These are phyloP conservation scores for Aspergillus arachidicola DNA, from an alignment of 2,329 filamentous ascomycete species.

Conservation along the genomic window DNA sequence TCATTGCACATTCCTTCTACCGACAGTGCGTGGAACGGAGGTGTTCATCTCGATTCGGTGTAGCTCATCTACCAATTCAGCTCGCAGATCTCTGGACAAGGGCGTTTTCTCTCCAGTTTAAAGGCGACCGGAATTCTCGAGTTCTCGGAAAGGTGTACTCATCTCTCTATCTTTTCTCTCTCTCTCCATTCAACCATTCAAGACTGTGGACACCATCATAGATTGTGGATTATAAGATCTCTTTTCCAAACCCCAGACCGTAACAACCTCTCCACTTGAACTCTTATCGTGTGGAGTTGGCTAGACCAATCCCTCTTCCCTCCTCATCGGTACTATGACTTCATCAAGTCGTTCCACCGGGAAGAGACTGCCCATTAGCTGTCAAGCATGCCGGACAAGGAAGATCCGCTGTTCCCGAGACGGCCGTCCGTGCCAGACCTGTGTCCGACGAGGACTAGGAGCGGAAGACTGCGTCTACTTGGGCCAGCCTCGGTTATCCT, in stretches of 20 bases:
- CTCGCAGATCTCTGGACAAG: background rate
- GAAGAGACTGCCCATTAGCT: conserved; percentile 43
- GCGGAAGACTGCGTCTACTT: conserved; percentile 42
- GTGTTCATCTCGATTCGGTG: background rate
- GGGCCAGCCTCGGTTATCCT: conserved; percentile 35
- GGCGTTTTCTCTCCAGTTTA: background rate
- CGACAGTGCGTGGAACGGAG: background rate
- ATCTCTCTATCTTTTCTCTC: background rate
- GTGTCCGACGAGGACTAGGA: conserved; percentile 40
- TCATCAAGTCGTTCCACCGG: conserved; percentile 30
- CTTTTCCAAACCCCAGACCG: background rate
- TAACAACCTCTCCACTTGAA: background rate
- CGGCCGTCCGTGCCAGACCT: conserved; percentile 43
- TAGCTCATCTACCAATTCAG: background rate
- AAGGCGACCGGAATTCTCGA: background rate
- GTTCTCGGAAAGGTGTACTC: background rate
- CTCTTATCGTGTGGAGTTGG: background rate
- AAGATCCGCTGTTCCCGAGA: conserved; percentile 46
- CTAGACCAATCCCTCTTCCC: background rate
- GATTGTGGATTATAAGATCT: background rate
- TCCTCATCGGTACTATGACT: conserved; percentile 22
- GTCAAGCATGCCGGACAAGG: conserved; percentile 43
- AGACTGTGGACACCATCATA: background rate
- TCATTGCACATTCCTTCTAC: too few relatives aligned
- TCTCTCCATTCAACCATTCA: background rate